Evolutionary conservation across 257 asterid species (phyloP).

Genomic region (Nicotiana knightiana): DNA sequence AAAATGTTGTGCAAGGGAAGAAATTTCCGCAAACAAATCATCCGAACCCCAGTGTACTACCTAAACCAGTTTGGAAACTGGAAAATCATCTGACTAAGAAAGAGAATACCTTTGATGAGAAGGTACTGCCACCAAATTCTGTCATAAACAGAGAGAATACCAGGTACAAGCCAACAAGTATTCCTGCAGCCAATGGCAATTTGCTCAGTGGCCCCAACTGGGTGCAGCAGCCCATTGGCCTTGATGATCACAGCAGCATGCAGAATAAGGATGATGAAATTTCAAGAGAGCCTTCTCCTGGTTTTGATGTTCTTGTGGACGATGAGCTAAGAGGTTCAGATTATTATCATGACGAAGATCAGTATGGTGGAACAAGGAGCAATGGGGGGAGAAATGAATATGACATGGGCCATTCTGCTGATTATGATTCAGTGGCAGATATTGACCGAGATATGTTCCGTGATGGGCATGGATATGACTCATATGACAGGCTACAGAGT

Average conservation of each 20-base stretch:
- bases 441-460: conserved; percentile 44
- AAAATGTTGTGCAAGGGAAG: conserved; percentile 25
- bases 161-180: conserved; percentile 11
- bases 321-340: conserved; percentile 69
- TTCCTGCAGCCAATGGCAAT: conserved; percentile 9
- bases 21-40: conserved; percentile 25
- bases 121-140: conserved; percentile 5
- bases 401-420: conserved; percentile 39
- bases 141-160: conserved; percentile 11
- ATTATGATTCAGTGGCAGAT: conserved; percentile 37
- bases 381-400: conserved; percentile 33
- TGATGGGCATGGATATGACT: conserved; percentile 44
- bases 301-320: conserved; percentile 88
- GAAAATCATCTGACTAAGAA: conserved; percentile 30
- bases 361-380: conserved; percentile 50
- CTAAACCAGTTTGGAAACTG: conserved; percentile 24
- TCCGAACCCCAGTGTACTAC: conserved; percentile 27
- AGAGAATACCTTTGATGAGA: conserved; percentile 23
- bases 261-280: conserved; percentile 34
- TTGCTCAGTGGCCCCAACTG: conserved; percentile 11
- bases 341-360: conserved; percentile 64
- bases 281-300: conserved; percentile 95
- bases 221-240: conserved; percentile 18
- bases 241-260: conserved; percentile 15
- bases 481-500: conserved; percentile 22